A percentile compares a stretch with the other conserved stretches of the same genome.
Evolutionary conservation across 148 eudicot genomes (phyloP).

Genomic region (Polygonum aviculare): DNA sequence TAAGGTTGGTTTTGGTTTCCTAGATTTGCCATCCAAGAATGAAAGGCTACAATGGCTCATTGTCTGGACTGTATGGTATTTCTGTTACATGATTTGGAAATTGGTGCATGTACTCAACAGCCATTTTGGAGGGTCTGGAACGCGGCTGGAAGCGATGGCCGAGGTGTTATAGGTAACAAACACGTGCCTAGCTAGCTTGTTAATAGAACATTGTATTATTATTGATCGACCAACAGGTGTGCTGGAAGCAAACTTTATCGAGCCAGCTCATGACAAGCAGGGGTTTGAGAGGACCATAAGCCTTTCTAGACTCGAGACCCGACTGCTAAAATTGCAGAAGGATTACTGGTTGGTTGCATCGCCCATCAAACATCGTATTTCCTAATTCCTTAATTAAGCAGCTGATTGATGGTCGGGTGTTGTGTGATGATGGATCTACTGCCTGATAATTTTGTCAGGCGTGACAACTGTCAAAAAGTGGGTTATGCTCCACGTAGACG

Average conservation of each 20-base stretch:
- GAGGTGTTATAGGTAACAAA: slow-evolving; percentile 61
- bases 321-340: slow-evolving; percentile 46
- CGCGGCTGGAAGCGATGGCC: slow-evolving; percentile 81
- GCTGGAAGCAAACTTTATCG: slow-evolving; percentile 71
- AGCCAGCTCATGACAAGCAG: slow-evolving; percentile 87
- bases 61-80: neutral
- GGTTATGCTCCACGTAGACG: slow-evolving; percentile 53
- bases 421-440: no score
- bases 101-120: slow-evolving; percentile 18
- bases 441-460: slow-evolving; percentile 25
- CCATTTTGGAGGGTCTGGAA: slow-evolving; percentile 89
- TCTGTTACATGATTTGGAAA: neutral
- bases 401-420: no score
- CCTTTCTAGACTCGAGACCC: slow-evolving; percentile 57
- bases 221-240: slow-evolving; percentile 32
- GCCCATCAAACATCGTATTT: neutral
- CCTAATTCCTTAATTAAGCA: no score
- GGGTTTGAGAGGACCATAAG: slow-evolving; percentile 71
- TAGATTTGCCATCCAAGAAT: neutral
- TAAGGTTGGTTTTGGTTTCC: slow-evolving; percentile 25
- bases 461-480: slow-evolving; percentile 46
- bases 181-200: no score
- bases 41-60: neutral
- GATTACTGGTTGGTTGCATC: slow-evolving; percentile 37
- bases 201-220: neutral